phyloP scores from a whole-genome alignment of 441 rosid species.

The Manihot esculenta region DNA sequence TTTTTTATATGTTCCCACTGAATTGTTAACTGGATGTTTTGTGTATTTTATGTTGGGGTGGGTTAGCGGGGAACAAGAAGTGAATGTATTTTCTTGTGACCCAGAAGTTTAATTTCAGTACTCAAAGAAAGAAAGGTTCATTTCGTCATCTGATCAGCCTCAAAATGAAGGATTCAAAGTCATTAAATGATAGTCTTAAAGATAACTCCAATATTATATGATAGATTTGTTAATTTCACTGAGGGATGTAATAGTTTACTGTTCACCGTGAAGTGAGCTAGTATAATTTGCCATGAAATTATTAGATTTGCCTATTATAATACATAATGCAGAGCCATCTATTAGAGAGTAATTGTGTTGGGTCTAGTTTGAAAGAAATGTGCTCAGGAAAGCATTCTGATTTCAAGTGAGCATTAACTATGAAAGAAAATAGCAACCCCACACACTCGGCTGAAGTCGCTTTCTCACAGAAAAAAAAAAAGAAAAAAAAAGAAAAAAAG shows the following conservation, averaged over 20 bases:
- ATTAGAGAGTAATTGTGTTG: neutral
- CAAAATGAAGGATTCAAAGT: too few relatives aligned
- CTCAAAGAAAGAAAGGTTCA: too few relatives aligned
- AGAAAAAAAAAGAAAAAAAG: neutral
- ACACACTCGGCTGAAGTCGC: conserved; percentile 5
- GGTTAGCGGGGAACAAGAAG: too few relatives aligned
- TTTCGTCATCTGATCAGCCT: too few relatives aligned
- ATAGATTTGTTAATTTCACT: neutral
- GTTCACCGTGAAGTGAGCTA: neutral
- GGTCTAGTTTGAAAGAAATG: conserved; percentile 6
- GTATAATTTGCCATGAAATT: neutral
- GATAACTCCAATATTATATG: neutral
- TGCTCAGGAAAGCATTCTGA: neutral
- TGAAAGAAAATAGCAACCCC: neutral
- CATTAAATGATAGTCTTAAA: too few relatives aligned
- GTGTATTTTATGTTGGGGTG: neutral
- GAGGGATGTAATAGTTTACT: neutral
- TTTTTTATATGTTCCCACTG: neutral
- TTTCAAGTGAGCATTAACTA: neutral
- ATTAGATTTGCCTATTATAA: neutral
- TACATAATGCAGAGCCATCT: neutral
- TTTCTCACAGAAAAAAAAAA: neutral
- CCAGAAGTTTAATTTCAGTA: too few relatives aligned
- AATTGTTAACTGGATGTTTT: neutral
- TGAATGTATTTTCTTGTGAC: too few relatives aligned